Base-by-base conservation (phyloP, 495 filamentous ascomycete genomes). In the Usnea hakonensis region DNA sequence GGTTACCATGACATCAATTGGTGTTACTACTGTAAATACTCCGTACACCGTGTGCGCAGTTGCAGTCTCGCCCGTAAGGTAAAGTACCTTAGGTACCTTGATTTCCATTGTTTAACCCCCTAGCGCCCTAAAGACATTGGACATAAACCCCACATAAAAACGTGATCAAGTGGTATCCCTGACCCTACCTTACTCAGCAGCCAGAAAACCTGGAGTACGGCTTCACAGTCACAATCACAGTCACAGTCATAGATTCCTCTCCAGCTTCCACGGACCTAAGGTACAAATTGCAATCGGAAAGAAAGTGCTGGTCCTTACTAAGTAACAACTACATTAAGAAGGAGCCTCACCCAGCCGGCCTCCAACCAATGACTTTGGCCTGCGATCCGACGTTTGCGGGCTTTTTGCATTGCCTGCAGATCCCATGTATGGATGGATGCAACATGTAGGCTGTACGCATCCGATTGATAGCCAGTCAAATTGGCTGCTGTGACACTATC, bases 311-410 rank as follows among this genome's bases (percentile, higher is more conserved):
- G 48, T 52, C 26, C 48, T 32, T 32, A 11, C n/a, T n/a, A n/a
- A n/a, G n/a, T n/a, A n/a, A n/a, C n/a, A n/a, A 36, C 11, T 36
- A 11, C 35, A n/a, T 17, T 52, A 19, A 0, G 14, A 3, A 52
- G 48, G 28, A 52, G 48, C 28, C 48, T 50, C 53, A 41, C 38
- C 37, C 38, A 30, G 19, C 19, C 30, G 38, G 53, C 60, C 30
- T 55, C 60, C 53, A 46, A 48, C 53, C 53, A 61, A n/a, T 52
- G 48, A n/a, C 48, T 8, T 32, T 32, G 26, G 55, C 41, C 60
- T 26, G 23, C 28, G 30, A 44, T 62, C 60, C 40, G 52, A 57
- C 60, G 53, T 41, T 62, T 56, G 60, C 54, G 60, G 53, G n/a
- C 55, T 62, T 44, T 41, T 32, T 56, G 53, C 36, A 38, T 48